phyloP scores from a whole-genome alignment of 345 rosid genomes.

The Salix viminalis region DNA sequence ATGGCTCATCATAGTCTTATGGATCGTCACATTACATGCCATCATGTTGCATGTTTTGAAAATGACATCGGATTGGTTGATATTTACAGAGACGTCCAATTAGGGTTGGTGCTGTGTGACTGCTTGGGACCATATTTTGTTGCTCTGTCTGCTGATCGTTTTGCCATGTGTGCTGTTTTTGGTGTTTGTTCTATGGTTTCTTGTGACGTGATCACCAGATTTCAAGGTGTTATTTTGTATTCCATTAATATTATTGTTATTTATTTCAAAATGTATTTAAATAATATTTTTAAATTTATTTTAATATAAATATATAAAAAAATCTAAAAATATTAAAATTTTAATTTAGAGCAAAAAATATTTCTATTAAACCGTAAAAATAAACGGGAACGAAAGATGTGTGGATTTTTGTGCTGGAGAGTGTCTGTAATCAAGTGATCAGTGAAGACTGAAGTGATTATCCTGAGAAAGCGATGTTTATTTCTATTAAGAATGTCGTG shows the following conservation, averaged over 20 bases:
- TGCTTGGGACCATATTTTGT: background rate
- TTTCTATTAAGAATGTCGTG: background rate
- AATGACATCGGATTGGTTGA: background rate
- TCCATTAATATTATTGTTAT: no score
- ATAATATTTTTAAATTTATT: no score
- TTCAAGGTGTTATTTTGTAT: no score
- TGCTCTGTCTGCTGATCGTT: no score
- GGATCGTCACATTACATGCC: background rate
- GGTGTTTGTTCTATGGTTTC: background rate
- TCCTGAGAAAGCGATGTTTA: no score
- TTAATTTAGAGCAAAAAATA: no score
- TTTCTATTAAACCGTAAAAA: no score
- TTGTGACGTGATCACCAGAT: background rate
- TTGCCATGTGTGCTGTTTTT: background rate
- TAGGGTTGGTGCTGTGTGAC: background rate
- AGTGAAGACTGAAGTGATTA: background rate
- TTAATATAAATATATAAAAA: no score
- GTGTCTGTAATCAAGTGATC: background rate
- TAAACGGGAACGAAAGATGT: no score
- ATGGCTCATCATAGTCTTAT: background rate
- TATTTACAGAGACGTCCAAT: background rate
- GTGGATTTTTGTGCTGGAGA: background rate
- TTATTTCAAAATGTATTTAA: no score
- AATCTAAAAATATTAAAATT: no score
- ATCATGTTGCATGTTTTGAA: background rate